These are phyloP conservation scores for Flammula alnicola DNA, from an alignment of 1,284 basidiomycete genomes.

Conservation along the genomic window DNA sequence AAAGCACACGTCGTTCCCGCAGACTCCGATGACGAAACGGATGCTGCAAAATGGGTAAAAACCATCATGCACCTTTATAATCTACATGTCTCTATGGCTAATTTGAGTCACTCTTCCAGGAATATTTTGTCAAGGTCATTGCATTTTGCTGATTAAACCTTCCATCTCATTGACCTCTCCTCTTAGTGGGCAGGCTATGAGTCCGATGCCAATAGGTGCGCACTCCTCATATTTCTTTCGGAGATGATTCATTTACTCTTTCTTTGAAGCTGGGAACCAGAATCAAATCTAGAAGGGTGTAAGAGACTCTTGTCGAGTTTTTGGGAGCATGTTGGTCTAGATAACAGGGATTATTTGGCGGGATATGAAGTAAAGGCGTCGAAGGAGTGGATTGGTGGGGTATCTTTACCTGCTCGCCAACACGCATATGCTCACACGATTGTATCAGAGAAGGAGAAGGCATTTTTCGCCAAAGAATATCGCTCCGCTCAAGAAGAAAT, in stretches of 20 bases:
- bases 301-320: conserved; percentile 60
- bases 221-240: conserved; percentile 4
- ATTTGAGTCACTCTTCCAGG: conserved; percentile 37
- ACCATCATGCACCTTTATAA: neutral
- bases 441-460: conserved; percentile 33
- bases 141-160: neutral
- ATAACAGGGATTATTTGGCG: conserved; percentile 54
- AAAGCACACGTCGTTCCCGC: conserved; percentile 29
- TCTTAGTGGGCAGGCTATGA: conserved; percentile 26
- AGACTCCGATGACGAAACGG: conserved; percentile 11
- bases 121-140: conserved; percentile 65
- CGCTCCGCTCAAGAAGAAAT: conserved; percentile 32
- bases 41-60: conserved; percentile 40
- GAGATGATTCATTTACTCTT: neutral
- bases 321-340: conserved; percentile 64
- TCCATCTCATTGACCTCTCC: conserved; percentile 1
- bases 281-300: conserved; percentile 57
- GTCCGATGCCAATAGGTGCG: conserved; percentile 18
- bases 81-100: neutral
- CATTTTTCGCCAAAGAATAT: conserved; percentile 48
- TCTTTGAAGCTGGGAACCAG: conserved; percentile 65
- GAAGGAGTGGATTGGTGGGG: conserved; percentile 56
- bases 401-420: neutral
- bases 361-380: conserved; percentile 47
- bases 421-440: neutral